phyloP scores from a whole-genome alignment of 148 eudicot species.

The Drosera capensis region DNA sequence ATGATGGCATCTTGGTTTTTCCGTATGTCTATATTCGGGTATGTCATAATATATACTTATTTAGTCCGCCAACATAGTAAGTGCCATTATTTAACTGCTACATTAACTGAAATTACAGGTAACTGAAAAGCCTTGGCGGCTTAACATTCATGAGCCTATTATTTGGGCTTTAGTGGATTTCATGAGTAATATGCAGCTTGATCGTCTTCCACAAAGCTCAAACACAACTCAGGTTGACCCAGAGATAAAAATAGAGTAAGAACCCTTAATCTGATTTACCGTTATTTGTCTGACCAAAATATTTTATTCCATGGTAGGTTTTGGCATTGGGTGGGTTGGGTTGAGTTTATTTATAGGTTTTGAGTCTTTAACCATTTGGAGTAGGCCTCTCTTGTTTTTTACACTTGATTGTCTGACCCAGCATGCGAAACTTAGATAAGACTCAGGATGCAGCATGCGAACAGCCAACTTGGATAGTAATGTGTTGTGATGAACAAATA shows the following conservation, averaged over 20 bases:
- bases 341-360: too few relatives aligned
- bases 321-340: too few relatives aligned
- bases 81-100: too few relatives aligned
- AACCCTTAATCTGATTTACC: slow-evolving; percentile 1
- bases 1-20: slow-evolving; percentile 76
- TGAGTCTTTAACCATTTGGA: too few relatives aligned
- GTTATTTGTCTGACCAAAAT: background rate
- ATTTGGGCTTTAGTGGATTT: slow-evolving; percentile 89
- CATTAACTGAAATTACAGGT: too few relatives aligned
- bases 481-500: too few relatives aligned
- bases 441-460: too few relatives aligned
- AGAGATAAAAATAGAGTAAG: slow-evolving; percentile 94
- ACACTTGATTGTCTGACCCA: too few relatives aligned
- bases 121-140: slow-evolving; percentile 73
- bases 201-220: slow-evolving; percentile 60
- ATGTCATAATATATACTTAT: slow-evolving; percentile 9
- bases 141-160: slow-evolving; percentile 91
- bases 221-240: slow-evolving; percentile 88
- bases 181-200: slow-evolving; percentile 60
- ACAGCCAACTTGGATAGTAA: too few relatives aligned
- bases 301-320: too few relatives aligned
- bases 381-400: too few relatives aligned
- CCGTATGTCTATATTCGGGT: slow-evolving; percentile 85
- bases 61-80: background rate
- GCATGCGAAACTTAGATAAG: too few relatives aligned